These are phyloP conservation scores for Anthracocystis panici-leucophaei DNA, from an alignment of 1,284 basidiomycete species.

Conservation along the genomic window DNA sequence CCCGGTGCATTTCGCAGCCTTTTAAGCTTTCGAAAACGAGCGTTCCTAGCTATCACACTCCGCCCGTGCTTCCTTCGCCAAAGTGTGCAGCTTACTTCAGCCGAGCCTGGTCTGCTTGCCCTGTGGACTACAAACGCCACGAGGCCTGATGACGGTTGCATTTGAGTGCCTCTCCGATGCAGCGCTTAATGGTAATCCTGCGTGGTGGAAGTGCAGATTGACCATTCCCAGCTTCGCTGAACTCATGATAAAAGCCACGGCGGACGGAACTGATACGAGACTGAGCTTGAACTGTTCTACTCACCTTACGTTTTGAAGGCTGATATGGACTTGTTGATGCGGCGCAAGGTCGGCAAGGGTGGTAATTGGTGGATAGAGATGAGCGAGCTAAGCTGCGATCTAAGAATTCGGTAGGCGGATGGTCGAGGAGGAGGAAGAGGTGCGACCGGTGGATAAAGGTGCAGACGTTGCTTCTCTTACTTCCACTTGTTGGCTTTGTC, in stretches of 20 bases:
- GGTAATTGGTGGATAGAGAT: not conserved
- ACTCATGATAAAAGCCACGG: not conserved
- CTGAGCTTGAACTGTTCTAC: not conserved
- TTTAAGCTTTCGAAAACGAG: not conserved
- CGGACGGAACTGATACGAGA: not conserved
- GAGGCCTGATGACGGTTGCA: not conserved
- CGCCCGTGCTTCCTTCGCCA: not conserved
- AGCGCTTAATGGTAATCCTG: not conserved
- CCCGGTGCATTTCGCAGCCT: not conserved
- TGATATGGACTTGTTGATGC: not conserved
- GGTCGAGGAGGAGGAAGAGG: constrained; percentile 5
- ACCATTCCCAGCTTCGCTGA: not conserved
- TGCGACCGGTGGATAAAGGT: not conserved
- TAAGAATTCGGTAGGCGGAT: constrained; percentile 2
- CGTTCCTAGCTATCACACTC: constrained; percentile 2
- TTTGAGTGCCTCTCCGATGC: not conserved
- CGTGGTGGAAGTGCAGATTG: not conserved
- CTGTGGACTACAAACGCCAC: not conserved
- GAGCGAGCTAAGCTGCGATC: not conserved
- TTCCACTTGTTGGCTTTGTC: not conserved
- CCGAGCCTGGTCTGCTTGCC: not conserved
- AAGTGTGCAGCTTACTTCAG: not conserved
- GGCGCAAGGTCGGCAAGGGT: not conserved
- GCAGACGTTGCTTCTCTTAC: not conserved
- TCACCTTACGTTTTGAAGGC: constrained; percentile 3